Evolutionary conservation across 192 early-diverging fungal genomes (phyloP).

Genomic region (Umbelopsis sp.): DNA sequence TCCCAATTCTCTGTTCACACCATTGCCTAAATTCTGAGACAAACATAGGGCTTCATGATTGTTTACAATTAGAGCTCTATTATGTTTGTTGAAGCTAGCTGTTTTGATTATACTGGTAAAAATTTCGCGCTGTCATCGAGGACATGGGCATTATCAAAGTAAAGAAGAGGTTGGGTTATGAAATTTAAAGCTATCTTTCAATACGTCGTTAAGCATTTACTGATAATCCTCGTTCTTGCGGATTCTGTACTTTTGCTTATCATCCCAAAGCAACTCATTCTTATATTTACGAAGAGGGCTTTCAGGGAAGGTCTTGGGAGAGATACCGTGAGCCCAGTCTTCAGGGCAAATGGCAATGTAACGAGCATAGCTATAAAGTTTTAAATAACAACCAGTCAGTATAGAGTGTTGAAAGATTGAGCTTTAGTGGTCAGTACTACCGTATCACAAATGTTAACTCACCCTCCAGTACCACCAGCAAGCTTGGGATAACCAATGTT

Average conservation of each 20-base stretch:
- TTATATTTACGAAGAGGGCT: slow-evolving; percentile 45
- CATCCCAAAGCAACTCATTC: slow-evolving; percentile 39
- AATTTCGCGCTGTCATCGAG: too few species aligned
- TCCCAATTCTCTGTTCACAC: too few species aligned
- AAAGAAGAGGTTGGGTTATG: too few species aligned
- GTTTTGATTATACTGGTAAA: too few species aligned
- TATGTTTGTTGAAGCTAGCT: too few species aligned
- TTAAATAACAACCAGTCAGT: too few species aligned
- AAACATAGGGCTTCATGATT: too few species aligned
- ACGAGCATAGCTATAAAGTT: slow-evolving; percentile 50
- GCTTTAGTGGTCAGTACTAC: not conserved
- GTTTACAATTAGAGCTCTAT: too few species aligned
- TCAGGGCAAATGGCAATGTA: slow-evolving; percentile 51
- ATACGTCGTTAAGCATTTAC: not conserved
- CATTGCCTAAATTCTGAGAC: too few species aligned
- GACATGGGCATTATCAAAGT: too few species aligned
- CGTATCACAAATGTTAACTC: not conserved
- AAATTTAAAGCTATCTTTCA: too few species aligned
- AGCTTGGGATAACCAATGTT: slow-evolving; percentile 56
- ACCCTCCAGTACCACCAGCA: slow-evolving; percentile 43
- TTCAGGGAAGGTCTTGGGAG: slow-evolving; percentile 41
- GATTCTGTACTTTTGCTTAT: slow-evolving; percentile 4
- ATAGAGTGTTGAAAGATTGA: not conserved
- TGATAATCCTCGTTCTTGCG: slow-evolving; percentile 11
- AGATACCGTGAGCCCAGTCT: slow-evolving; percentile 42